phyloP scores from a whole-genome alignment of 2,329 filamentous ascomycete genomes.

The Sclerotinia minor region DNA sequence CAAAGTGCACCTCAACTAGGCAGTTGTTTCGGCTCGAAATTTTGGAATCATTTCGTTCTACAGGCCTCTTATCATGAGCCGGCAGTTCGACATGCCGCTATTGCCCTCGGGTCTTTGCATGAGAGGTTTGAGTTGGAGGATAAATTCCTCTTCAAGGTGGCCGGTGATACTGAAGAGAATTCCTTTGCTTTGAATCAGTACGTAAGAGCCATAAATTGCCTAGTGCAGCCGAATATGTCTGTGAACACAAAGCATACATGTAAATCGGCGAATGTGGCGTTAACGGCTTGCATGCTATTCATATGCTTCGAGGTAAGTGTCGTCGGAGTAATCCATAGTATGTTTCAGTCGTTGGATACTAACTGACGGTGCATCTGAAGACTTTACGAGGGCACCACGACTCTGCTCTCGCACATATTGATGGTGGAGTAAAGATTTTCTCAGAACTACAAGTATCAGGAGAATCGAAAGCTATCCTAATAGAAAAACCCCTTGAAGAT shows the following conservation, averaged over 20 bases:
- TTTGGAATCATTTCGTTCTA: slow-evolving; percentile 62
- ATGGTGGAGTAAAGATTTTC: slow-evolving; percentile 29
- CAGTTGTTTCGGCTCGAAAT: slow-evolving; percentile 63
- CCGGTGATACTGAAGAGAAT: slow-evolving; percentile 16
- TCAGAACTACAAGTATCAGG: slow-evolving; percentile 25
- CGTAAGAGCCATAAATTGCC: slow-evolving; percentile 27
- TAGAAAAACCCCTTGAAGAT: neutral
- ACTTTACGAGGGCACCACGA: slow-evolving; percentile 28
- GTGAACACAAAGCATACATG: slow-evolving; percentile 18
- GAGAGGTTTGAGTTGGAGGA: slow-evolving; percentile 26
- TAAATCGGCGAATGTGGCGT: slow-evolving; percentile 27
- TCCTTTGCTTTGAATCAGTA: slow-evolving; percentile 31
- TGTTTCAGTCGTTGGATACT: neutral
- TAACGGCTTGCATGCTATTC: slow-evolving; percentile 32
- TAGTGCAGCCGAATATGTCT: slow-evolving; percentile 30
- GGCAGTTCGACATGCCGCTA: slow-evolving; percentile 31
- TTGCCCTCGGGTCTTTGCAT: slow-evolving; percentile 33
- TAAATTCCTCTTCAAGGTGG: neutral
- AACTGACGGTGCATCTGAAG: slow-evolving; percentile 21
- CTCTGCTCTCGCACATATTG: slow-evolving; percentile 30
- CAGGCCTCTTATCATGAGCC: slow-evolving; percentile 56
- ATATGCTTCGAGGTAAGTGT: slow-evolving; percentile 33
- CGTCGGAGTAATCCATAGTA: no score
- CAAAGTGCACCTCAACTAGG: slow-evolving; percentile 61
- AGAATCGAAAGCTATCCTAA: neutral